Conservation (phyloP, 768 basidiomycete genomes). For the Mycena capillaripes region DNA sequence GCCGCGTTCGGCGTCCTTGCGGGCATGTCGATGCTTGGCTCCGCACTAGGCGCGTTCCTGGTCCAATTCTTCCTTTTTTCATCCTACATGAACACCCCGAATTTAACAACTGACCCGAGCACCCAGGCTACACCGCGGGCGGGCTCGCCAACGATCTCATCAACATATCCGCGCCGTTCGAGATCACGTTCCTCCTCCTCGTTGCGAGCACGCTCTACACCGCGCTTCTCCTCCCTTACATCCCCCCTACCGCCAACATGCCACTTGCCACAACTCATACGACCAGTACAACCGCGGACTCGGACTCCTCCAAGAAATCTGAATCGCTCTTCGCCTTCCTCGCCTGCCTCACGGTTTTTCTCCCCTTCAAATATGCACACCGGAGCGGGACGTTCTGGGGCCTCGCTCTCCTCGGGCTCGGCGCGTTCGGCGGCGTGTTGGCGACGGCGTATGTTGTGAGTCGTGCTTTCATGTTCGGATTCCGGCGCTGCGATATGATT, state of each 20-base stretch:
- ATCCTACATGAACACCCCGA: no score
- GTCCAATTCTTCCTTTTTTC: neutral
- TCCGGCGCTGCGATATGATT: no score
- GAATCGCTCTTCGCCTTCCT: conserved; percentile 16
- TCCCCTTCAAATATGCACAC: conserved; percentile 5
- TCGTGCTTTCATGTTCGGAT: no score
- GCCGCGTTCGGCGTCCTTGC: conserved; percentile 30
- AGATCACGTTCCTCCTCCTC: conserved; percentile 31
- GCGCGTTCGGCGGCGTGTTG: conserved; percentile 17
- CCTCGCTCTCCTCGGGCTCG: conserved; percentile 23
- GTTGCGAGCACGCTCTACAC: conserved; percentile 25
- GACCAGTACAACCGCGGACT: neutral
- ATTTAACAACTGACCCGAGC: no score
- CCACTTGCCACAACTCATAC: no score
- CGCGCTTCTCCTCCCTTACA: conserved; percentile 20
- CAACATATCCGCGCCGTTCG: conserved; percentile 25
- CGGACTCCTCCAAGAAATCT: neutral
- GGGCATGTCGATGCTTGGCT: conserved; percentile 25
- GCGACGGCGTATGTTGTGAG: conserved; percentile 28
- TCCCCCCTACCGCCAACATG: conserved; percentile 11
- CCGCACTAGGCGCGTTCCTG: conserved; percentile 16
- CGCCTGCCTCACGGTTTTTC: conserved; percentile 15
- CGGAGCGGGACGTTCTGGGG: conserved; percentile 18
- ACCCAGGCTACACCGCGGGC: conserved; percentile 19
- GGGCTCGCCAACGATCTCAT: conserved; percentile 22